A percentile compares a stretch with the other conserved stretches of the same genome.
These are phyloP conservation scores for Neofusicoccum ribis DNA, from an alignment of 2,329 filamentous ascomycete species.

Conservation along the genomic window DNA sequence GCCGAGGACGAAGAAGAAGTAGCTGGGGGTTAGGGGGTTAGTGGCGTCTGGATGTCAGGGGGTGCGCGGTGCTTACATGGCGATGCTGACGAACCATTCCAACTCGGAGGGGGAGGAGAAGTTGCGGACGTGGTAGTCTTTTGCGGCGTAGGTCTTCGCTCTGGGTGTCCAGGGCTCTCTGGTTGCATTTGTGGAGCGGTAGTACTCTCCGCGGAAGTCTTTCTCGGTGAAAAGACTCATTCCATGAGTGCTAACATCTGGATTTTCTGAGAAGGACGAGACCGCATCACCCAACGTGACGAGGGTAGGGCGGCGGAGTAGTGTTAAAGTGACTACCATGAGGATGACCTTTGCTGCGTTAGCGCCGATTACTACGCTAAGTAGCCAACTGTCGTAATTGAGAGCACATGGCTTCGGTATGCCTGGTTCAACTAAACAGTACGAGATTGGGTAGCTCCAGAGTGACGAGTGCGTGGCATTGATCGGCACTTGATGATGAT, in stretches of 20 bases:
- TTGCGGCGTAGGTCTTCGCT: background rate
- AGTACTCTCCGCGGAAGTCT: background rate
- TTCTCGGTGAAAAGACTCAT: conserved; percentile 23
- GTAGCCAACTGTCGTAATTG: background rate
- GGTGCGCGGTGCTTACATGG: no score
- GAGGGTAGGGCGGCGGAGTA: conserved; percentile 16
- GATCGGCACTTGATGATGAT: no score
- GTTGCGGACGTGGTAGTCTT: background rate
- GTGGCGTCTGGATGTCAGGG: no score
- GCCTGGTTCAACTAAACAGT: no score
- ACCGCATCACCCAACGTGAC: conserved; percentile 31
- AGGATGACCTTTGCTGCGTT: conserved; percentile 26
- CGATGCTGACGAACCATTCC: no score
- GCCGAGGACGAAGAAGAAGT: conserved; percentile 6
- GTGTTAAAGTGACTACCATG: conserved; percentile 24
- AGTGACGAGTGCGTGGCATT: no score
- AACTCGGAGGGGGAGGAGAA: no score
- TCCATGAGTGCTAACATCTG: conserved; percentile 24
- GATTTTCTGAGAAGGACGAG: conserved; percentile 26
- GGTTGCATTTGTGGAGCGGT: no score
- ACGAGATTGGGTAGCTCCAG: no score
- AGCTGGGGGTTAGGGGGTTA: background rate
- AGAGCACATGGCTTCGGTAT: no score
- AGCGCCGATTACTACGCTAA: conserved; percentile 22
- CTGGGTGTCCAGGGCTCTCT: background rate